These are phyloP conservation scores for Solanum pennellii DNA, from an alignment of 257 asterid species.

Conservation along the genomic window DNA sequence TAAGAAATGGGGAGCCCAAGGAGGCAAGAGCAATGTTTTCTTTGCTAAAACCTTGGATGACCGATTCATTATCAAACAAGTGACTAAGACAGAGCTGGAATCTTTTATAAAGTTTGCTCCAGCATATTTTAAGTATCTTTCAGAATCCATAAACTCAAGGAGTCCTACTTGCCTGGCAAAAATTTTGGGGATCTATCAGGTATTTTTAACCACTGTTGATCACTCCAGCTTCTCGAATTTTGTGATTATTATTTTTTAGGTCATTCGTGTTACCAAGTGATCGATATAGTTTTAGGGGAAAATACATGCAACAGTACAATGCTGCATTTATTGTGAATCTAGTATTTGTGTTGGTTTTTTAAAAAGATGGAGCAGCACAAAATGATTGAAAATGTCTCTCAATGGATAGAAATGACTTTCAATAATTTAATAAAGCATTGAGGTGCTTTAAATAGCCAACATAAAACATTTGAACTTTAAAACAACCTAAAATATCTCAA, in stretches of 20 bases:
- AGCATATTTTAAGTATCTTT: constrained; percentile 69
- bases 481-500: no score
- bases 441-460: no score
- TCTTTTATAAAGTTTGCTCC: constrained; percentile 94
- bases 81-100: constrained; percentile 95
- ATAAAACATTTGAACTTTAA: no score
- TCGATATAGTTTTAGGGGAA: not conserved
- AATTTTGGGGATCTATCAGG: constrained; percentile 96
- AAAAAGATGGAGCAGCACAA: not conserved
- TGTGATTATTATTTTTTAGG: not conserved
- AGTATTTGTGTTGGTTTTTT: not conserved
- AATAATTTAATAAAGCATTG: no score
- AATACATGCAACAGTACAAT: not conserved
- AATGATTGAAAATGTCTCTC: no score
- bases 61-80: constrained; percentile 88
- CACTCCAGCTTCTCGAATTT: not conserved
- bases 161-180: constrained; percentile 93
- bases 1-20: constrained; percentile 99
- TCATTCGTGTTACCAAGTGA: not conserved
- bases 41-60: constrained; percentile 95
- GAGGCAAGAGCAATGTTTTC: constrained; percentile 96
- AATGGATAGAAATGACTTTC: no score
- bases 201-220: constrained; percentile 14
- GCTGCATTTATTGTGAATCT: not conserved
- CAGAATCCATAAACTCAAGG: constrained; percentile 56